Evolutionary conservation across 2,329 filamentous ascomycete species (phyloP), one percentile per base, ranked within the genome.

Genomic region (Teratosphaeria epicoccoides): DNA sequence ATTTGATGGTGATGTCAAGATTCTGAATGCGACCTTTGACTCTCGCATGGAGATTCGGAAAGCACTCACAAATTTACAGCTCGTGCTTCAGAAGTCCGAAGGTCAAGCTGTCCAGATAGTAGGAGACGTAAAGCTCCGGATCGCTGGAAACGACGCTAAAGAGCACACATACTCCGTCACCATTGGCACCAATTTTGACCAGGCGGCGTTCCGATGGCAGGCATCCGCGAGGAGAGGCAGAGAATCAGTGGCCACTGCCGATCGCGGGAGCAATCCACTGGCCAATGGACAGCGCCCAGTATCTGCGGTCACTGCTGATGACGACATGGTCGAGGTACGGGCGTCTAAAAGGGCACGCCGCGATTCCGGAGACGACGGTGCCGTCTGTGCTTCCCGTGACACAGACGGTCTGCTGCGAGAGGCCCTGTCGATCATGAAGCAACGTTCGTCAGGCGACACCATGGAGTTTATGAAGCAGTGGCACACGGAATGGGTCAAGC

Each of bases 401-500:
- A 24, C n/a, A 2, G 49, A 28, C 23, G 24, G 14, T 40, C 33
- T 40, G 33, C n/a, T 40, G 33, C 26, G 23, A n/a, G 47, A 52
- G n/a, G 24, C 24, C n/a, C 24, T 52, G 4, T 33, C 37, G 37
- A 40, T 40, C 33, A 17, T 40, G n/a, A 49, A 29, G 49, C 47
- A 55, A 33, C 46, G 40, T 12, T 24, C 28, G 12, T 43, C 51
- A 11, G 12, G 25, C 26, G 48, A 47, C 11, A 24, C 28, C 9
- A 24, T 53, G 14, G 49, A 50, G 17, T 51, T 51, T 23, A 12
- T 54, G n/a, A 45, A 51, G 33, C 44, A 48, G 24, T 64, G 62
- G 62, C 58, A 61, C 37, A 45, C 53, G 26, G 58, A 64, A 47
- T 63, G 62, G 62, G 56, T 52, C 5, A 53, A 54, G n/a, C 60